These are phyloP conservation scores for Daldinia sp. DNA, from an alignment of 2,329 filamentous ascomycete species.

Conservation along the genomic window DNA sequence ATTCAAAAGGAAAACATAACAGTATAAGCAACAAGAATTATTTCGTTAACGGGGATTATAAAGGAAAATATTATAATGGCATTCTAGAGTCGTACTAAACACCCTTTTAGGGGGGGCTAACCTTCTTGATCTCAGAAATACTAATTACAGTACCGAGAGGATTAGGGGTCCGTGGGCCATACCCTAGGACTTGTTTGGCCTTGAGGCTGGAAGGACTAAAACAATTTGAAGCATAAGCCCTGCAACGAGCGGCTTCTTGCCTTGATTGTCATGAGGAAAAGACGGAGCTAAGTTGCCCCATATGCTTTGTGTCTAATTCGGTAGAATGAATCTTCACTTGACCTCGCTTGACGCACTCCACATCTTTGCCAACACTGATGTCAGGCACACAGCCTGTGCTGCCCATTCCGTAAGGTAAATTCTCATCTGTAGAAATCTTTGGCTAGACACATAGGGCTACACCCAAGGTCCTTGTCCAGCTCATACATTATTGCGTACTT, in stretches of 20 bases:
- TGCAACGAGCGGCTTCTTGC: constrained; percentile 48
- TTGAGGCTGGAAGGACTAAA: constrained; percentile 38
- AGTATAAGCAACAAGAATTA: constrained; percentile 6
- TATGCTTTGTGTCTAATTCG: constrained; percentile 35
- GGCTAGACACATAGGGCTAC: constrained; percentile 39
- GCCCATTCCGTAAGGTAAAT: constrained; percentile 30
- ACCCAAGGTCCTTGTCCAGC: constrained; percentile 40
- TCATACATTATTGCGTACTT: constrained; percentile 28
- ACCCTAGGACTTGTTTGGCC: constrained; percentile 38
- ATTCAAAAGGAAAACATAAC: background rate
- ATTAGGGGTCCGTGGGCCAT: constrained; percentile 33
- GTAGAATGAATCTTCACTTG: constrained; percentile 31
- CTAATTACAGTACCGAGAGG: constrained; percentile 36
- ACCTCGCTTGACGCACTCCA: constrained; percentile 36
- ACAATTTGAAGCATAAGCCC: constrained; percentile 42
- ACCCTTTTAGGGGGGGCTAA: constrained; percentile 22
- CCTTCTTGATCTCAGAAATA: constrained; percentile 36
- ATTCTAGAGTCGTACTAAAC: constrained; percentile 38
- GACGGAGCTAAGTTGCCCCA: constrained; percentile 33
- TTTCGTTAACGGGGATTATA: constrained; percentile 2
- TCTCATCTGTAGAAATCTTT: constrained; percentile 30
- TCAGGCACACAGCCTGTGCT: constrained; percentile 35
- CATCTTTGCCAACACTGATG: constrained; percentile 31
- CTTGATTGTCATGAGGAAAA: constrained; percentile 42
- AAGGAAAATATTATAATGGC: constrained; percentile 1